phyloP scores from a whole-genome alignment of 306 rosid genomes.

The Bauhinia variegata region DNA sequence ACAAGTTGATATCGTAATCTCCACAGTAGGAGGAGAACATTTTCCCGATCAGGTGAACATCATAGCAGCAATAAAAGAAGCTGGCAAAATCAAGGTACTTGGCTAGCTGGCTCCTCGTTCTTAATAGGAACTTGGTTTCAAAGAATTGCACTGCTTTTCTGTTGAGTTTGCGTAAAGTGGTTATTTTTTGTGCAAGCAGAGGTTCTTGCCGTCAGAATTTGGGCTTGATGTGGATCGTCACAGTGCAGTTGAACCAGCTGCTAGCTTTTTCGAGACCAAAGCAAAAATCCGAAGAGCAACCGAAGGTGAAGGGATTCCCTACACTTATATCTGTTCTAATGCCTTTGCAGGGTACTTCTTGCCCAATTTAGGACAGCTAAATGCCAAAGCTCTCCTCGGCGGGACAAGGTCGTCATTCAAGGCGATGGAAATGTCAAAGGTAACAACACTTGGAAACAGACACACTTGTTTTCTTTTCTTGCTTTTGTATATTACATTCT shows the following conservation, averaged over 20 bases:
- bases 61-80: slow-evolving; percentile 22
- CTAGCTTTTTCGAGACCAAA: not conserved
- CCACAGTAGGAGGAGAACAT: not conserved
- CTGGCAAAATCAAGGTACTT: slow-evolving; percentile 12
- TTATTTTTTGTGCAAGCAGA: not conserved
- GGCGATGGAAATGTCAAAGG: slow-evolving; percentile 22
- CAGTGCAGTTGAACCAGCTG: slow-evolving; percentile 33
- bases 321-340: slow-evolving; percentile 20
- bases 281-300: slow-evolving; percentile 27
- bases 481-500: no score
- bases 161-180: not conserved
- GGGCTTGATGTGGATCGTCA: not conserved
- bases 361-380: not conserved
- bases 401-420: slow-evolving; percentile 4
- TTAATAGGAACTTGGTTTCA: no score
- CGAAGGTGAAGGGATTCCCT: slow-evolving; percentile 47
- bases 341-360: slow-evolving; percentile 42
- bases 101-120: no score
- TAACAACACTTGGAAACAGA: not conserved
- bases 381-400: not conserved
- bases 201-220: slow-evolving; percentile 13
- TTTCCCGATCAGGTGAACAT: slow-evolving; percentile 3
- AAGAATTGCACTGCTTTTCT: not conserved
- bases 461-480: no score
- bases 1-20: slow-evolving; percentile 11